Base-by-base conservation (phyloP, 2,329 filamentous ascomycete genomes). In the Thelonectria discophora region DNA sequence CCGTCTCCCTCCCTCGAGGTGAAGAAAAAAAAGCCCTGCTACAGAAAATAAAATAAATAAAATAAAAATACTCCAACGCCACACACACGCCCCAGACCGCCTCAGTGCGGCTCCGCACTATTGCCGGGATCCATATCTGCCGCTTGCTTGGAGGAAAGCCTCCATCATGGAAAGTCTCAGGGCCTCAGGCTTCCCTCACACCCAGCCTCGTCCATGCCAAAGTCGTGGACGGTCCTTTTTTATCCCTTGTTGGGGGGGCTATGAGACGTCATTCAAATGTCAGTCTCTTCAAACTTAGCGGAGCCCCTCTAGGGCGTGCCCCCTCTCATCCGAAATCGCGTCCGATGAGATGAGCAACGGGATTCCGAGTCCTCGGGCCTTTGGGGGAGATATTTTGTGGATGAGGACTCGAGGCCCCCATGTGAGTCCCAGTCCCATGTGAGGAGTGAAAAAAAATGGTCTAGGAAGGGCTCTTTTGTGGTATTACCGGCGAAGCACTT, bases 41-140 rank as follows among this genome's bases (percentile, higher is more conserved):
- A 30, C 27, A 15, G 24, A 32, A 17, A 27, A 20, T n/a, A 10
- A 43, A 8, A 42, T n/a, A n/a, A n/a, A n/a, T n/a, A n/a, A n/a
- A n/a, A n/a, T n/a, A 47, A 39, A 57, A 17, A 13, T 32, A 45
- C 20, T 10, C 24, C 43, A 42, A 45, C 49, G 55, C 49, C 55
- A 55, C 50, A 40, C 54, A 9, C 34, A 32, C 54, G 37, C 54
- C 54, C 54, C 45, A 27, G 48, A 43, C 39, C 45, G 56, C 49
- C 52, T 59, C 64, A 51, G 55, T 69, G 68, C 68, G 68, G 68
- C 68, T 70, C 68, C 68, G 68, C 68, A 63, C 43, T 30, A 46
- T 62, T 24, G 54, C 43, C 45, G 24, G 39, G 43, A 54, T 69
- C 63, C 61, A 68, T 53, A 60, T 59, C 54, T 48, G 52, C 40